phyloP scores from a whole-genome alignment of 495 filamentous ascomycete genomes.

The Penicillium pancosmium region DNA sequence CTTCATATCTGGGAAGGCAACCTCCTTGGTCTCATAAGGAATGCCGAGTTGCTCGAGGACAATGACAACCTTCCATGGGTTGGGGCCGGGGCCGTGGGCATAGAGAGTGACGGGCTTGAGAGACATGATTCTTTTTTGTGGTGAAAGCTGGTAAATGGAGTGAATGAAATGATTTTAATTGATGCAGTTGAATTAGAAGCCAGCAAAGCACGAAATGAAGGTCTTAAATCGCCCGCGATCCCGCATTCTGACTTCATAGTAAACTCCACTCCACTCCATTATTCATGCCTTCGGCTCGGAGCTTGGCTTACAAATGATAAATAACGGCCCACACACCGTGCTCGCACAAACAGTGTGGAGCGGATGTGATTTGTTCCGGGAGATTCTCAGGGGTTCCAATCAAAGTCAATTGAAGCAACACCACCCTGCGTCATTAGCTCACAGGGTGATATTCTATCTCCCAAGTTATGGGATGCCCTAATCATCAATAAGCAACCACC shows the following conservation, averaged over 20 bases:
- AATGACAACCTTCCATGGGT: conserved; percentile 67
- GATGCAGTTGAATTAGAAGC: background rate
- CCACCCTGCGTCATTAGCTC: background rate
- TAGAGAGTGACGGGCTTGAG: conserved; percentile 51
- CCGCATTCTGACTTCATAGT: conserved; percentile 2
- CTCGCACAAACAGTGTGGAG: background rate
- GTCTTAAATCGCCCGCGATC: background rate
- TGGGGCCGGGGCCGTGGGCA: conserved; percentile 50
- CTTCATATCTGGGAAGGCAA: conserved; percentile 60
- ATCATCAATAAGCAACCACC: background rate
- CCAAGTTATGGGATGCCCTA: background rate
- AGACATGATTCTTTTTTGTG: conserved; percentile 34
- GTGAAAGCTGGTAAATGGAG: background rate
- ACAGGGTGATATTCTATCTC: background rate
- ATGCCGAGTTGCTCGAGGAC: conserved; percentile 65
- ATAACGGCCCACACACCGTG: background rate
- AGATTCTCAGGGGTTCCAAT: background rate
- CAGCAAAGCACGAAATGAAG: background rate
- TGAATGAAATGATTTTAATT: background rate
- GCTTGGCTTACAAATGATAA: conserved; percentile 14
- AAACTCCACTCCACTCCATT: conserved; percentile 1
- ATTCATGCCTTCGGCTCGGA: conserved; percentile 9
- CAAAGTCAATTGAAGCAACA: background rate
- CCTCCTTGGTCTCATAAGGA: conserved; percentile 48
- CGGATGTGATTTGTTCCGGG: background rate